Percentiles rank a stretch among this genome's conserved stretches.
Evolutionary conservation across 108 stramenopile genomes (phyloP).

Genomic region (Cyclostephanos invisitatus): DNA sequence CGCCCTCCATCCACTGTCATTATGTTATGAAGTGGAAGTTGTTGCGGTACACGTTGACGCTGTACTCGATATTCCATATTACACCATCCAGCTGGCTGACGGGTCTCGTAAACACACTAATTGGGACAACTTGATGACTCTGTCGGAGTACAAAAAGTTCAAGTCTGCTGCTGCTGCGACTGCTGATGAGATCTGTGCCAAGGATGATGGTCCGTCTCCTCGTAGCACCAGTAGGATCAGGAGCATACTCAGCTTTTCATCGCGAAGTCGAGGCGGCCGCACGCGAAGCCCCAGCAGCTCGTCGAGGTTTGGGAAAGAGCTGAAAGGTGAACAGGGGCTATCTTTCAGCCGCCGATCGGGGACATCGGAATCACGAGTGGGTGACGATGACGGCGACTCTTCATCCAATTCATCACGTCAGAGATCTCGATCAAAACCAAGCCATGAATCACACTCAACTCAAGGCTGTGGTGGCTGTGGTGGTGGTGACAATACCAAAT

Average conservation of each 20-base stretch:
- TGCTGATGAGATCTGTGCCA: not conserved
- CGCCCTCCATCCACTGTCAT: not conserved
- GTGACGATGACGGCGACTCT: not conserved
- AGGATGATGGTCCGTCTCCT: not conserved
- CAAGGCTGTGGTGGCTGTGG: not conserved
- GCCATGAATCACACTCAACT: not conserved
- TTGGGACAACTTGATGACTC: constrained; percentile 23
- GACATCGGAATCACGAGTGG: not conserved
- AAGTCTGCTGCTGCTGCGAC: constrained; percentile 8
- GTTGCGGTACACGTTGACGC: constrained; percentile 33
- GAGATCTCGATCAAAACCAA: not conserved
- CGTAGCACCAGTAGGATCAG: constrained; percentile 1
- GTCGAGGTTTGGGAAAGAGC: not conserved
- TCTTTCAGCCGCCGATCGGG: not conserved
- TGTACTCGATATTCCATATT: constrained; percentile 32
- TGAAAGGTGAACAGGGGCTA: not conserved
- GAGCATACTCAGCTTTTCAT: not conserved
- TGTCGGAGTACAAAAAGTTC: constrained; percentile 16
- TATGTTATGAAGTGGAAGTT: constrained; percentile 13
- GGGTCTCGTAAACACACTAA: constrained; percentile 24
- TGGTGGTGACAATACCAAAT: not conserved
- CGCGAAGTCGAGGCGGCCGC: constrained; percentile 3
- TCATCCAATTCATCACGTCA: constrained; percentile 1
- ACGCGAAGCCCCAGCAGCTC: not conserved
- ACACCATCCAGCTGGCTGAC: constrained; percentile 39